These are phyloP conservation scores for Melampsora abietis-canadensis DNA, from an alignment of 1,284 basidiomycete genomes.

Conservation along the genomic window DNA sequence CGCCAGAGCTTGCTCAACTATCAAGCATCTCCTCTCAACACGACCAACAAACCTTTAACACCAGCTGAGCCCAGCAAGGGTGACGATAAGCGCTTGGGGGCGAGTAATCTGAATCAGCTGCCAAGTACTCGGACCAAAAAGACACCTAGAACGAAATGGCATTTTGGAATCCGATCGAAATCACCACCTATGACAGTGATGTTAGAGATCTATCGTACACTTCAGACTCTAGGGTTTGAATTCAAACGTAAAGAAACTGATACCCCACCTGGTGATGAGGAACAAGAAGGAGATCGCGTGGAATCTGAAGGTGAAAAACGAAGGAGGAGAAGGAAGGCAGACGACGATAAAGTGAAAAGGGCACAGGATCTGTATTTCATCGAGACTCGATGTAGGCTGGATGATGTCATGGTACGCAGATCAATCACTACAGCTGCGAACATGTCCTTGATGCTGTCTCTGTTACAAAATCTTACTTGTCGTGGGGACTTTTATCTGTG, in stretches of 20 bases:
- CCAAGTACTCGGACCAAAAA: conserved; percentile 39
- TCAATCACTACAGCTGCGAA: neutral
- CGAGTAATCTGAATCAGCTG: neutral
- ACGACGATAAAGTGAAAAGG: conserved; percentile 56
- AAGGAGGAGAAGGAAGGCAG: conserved; percentile 49
- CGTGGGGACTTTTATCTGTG: neutral
- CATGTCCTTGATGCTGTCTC: neutral
- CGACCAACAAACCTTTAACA: conserved; percentile 28
- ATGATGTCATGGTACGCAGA: conserved; percentile 76
- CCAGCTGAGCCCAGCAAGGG: conserved; percentile 26
- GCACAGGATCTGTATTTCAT: conserved; percentile 77
- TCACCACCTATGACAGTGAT: conserved; percentile 98
- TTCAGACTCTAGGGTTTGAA: conserved; percentile 92
- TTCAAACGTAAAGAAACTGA: conserved; percentile 63
- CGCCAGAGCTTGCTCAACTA: conserved; percentile 23
- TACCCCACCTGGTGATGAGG: neutral
- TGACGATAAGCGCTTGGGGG: conserved; percentile 2
- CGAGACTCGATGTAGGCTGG: conserved; percentile 83
- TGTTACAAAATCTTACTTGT: neutral
- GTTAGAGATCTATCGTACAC: conserved; percentile 93
- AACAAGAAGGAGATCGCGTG: conserved; percentile 21
- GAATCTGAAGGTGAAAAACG: conserved; percentile 52
- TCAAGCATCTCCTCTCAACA: conserved; percentile 28
- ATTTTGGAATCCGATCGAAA: conserved; percentile 92
- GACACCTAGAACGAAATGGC: conserved; percentile 66